Evolutionary conservation across 1,284 basidiomycete species (phyloP), one percentile per base, ranked within the genome.

Genomic region (Trametes hirsuta): DNA sequence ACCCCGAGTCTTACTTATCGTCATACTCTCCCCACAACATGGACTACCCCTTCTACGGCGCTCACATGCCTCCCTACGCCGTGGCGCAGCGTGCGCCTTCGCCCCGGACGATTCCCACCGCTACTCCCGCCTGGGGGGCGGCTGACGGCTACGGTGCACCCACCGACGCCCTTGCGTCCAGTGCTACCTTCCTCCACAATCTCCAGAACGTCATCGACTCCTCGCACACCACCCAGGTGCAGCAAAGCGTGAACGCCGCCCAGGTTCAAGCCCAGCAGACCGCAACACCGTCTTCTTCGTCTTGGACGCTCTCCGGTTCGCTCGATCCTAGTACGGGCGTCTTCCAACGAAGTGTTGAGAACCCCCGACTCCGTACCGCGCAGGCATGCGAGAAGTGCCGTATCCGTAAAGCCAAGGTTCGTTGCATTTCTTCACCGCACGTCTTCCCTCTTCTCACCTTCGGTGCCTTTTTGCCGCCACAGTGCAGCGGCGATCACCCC

Each of bases 301-400:
- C 66, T 5, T 74, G 78, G 62, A 72, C 79, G 1, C 76, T 86
- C 30, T 80, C 82, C 0, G 85, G 86, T 35, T 84, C 84, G 0
- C 76, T 87, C 21, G 84, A 88, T 67, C 81, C 81, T 2, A 62
- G 76, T 5, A 87, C 85, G 0, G 84, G 84, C 14, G 79, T 85
- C 42, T 87, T 85, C 67, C 85, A 85, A 69, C 80, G 79, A 6
- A 80, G 82, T 2, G 78, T 82, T 1, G 84, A 87, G 65, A 84
- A 85, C 53, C 82, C 83, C 1, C 80, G 86, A 2, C 71, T 87
- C 40, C 69, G 76, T 22, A 80, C 77, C 6, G 74, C 73, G 0
- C 78, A 79, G 59, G 78, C 78, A 2, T 80, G 78, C 63, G 77
- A 79, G 68, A 76, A 76, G 65, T 80, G 78, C 62, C 71, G 78